phyloP scores from a whole-genome alignment of 2,329 filamentous ascomycete species.

The Talaromyces sp. region DNA sequence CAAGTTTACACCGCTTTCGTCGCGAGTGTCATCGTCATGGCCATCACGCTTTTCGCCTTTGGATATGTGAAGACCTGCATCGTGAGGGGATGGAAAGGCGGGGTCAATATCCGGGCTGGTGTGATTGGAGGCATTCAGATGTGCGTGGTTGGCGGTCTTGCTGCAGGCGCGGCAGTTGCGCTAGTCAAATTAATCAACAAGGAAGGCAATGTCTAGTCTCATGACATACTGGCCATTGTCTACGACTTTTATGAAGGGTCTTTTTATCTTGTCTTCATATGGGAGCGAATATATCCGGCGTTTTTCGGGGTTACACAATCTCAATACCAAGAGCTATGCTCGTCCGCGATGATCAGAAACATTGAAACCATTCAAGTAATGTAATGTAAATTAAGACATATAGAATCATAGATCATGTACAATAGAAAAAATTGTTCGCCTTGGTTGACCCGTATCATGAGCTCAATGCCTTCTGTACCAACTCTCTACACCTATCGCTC shows the following conservation, averaged over 20 bases:
- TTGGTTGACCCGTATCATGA: neutral
- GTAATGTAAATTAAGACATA: neutral
- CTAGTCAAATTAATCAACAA: constrained; percentile 59
- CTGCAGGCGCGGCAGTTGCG: constrained; percentile 64
- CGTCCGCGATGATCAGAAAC: neutral
- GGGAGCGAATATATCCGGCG: neutral
- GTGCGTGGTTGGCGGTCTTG: constrained; percentile 62
- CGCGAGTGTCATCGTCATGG: constrained; percentile 45
- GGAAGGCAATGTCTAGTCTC: constrained; percentile 19
- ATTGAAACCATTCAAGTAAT: neutral
- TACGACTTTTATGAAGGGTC: neutral
- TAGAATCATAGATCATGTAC: constrained; percentile 4
- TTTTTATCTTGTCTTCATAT: neutral
- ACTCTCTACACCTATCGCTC: constrained; percentile 59
- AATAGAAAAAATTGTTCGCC: neutral
- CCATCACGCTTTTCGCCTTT: constrained; percentile 45
- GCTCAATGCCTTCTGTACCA: constrained; percentile 63
- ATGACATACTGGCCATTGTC: constrained; percentile 4
- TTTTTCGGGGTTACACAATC: neutral
- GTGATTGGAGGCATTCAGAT: constrained; percentile 64
- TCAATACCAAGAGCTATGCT: neutral
- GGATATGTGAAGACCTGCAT: constrained; percentile 49
- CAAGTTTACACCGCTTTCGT: constrained; percentile 44
- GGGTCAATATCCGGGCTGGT: constrained; percentile 52
- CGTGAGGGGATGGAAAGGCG: constrained; percentile 46